A percentile compares a stretch with the other conserved stretches of the same genome.
These are phyloP conservation scores for Saccharomyces kudriavzevii DNA, from an alignment of 805 yeast genomes.

Conservation along the genomic window DNA sequence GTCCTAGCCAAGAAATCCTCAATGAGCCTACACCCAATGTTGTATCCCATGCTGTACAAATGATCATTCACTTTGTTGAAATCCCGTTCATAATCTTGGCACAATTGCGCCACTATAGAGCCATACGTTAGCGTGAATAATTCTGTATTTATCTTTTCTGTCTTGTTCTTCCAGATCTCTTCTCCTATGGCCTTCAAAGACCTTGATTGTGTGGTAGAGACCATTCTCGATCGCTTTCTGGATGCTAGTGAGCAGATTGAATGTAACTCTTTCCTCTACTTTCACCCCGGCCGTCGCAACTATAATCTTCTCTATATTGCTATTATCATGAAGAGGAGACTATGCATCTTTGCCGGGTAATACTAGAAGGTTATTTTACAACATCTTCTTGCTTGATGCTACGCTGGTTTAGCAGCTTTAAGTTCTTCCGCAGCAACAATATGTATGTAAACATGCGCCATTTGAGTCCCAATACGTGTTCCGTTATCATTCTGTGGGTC, in stretches of 20 bases:
- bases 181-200: constrained; percentile 51
- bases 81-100: constrained; percentile 71
- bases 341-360: no score
- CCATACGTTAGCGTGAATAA: constrained; percentile 93
- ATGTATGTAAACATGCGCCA: neutral
- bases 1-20: constrained; percentile 90
- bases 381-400: neutral
- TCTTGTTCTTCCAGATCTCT: constrained; percentile 83
- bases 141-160: constrained; percentile 87
- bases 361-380: neutral
- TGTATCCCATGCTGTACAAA: constrained; percentile 88
- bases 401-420: neutral
- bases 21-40: constrained; percentile 81
- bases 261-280: neutral
- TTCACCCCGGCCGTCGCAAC: neutral
- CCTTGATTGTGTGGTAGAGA: constrained; percentile 12
- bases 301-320: neutral
- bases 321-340: neutral
- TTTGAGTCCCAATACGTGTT: neutral
- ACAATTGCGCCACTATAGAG: constrained; percentile 82
- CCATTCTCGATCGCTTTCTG: neutral
- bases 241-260: neutral
- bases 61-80: constrained; percentile 74
- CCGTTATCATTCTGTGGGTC: neutral
- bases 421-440: neutral